These are phyloP conservation scores for Pichia norvegensis DNA, from an alignment of 1,139 yeast genomes.

Conservation along the genomic window DNA sequence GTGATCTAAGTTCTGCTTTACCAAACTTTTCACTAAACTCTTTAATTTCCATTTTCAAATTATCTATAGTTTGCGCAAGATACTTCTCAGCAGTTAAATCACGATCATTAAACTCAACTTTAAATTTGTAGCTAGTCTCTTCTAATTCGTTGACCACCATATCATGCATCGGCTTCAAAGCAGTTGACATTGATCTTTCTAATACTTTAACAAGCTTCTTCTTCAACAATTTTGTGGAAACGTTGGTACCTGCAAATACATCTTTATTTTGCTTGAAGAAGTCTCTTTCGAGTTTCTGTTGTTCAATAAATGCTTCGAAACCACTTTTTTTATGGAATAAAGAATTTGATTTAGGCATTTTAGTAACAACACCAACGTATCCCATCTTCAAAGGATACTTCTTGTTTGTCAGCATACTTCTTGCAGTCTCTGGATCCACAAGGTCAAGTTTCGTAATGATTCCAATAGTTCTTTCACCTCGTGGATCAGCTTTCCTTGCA, in stretches of 20 bases:
- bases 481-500: constrained; percentile 86
- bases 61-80: constrained; percentile 84
- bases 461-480: constrained; percentile 92
- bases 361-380: constrained; percentile 92
- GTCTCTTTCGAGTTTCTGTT: constrained; percentile 54
- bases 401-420: constrained; percentile 58
- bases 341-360: constrained; percentile 45
- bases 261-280: constrained; percentile 56
- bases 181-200: constrained; percentile 85
- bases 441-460: constrained; percentile 90
- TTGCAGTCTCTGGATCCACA: constrained; percentile 70
- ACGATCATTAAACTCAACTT: constrained; percentile 94
- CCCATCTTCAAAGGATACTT: constrained; percentile 93
- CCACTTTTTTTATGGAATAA: constrained; percentile 32
- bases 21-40: constrained; percentile 80
- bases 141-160: constrained; percentile 87
- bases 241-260: constrained; percentile 56
- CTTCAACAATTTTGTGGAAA: constrained; percentile 71
- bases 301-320: constrained; percentile 43
- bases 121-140: constrained; percentile 86
- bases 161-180: constrained; percentile 79
- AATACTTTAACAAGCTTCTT: constrained; percentile 77
- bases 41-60: constrained; percentile 78
- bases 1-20: constrained; percentile 69
- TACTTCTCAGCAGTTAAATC: constrained; percentile 90